phyloP scores from a whole-genome alignment of 495 filamentous ascomycete species.

The Amniculicola lignicola region DNA sequence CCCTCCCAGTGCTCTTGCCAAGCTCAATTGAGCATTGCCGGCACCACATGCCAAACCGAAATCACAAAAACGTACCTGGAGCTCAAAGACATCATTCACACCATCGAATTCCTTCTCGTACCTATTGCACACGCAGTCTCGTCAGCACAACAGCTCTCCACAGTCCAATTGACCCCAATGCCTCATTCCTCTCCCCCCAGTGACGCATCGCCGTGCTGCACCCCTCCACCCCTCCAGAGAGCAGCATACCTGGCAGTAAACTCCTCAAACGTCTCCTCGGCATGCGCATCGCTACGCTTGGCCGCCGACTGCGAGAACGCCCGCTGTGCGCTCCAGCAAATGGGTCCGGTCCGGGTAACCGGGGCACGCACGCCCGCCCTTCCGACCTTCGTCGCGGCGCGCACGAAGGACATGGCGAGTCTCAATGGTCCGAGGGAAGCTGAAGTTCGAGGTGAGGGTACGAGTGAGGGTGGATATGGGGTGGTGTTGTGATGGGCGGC shows the following conservation, averaged over 20 bases:
- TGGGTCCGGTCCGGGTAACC: slow-evolving; percentile 17
- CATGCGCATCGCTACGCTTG: slow-evolving; percentile 33
- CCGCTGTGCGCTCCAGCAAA: slow-evolving; percentile 18
- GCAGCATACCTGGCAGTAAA: slow-evolving; percentile 88
- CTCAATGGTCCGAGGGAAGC: slow-evolving; percentile 9
- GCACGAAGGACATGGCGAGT: slow-evolving; percentile 31
- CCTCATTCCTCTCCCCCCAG: slow-evolving; percentile 1
- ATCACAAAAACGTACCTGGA: slow-evolving; percentile 71
- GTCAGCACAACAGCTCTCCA: slow-evolving; percentile 23
- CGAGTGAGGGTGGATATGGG: slow-evolving; percentile 2
- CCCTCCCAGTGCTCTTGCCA: background rate
- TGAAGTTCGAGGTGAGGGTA: slow-evolving; percentile 5
- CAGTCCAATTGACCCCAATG: slow-evolving; percentile 23
- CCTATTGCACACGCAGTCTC: slow-evolving; percentile 49
- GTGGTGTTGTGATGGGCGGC: too few species aligned
- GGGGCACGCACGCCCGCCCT: slow-evolving; percentile 18
- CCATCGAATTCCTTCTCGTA: slow-evolving; percentile 98
- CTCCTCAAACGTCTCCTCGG: slow-evolving; percentile 96
- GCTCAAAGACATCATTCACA: slow-evolving; percentile 99
- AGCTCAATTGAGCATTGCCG: background rate
- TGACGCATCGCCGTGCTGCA: background rate
- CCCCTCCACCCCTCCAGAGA: background rate
- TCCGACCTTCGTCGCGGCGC: slow-evolving; percentile 28
- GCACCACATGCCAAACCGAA: background rate
- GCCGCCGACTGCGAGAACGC: slow-evolving; percentile 34